Evolutionary conservation across 2,329 filamentous ascomycete species (phyloP).

Genomic region (Botrytis tulipae): DNA sequence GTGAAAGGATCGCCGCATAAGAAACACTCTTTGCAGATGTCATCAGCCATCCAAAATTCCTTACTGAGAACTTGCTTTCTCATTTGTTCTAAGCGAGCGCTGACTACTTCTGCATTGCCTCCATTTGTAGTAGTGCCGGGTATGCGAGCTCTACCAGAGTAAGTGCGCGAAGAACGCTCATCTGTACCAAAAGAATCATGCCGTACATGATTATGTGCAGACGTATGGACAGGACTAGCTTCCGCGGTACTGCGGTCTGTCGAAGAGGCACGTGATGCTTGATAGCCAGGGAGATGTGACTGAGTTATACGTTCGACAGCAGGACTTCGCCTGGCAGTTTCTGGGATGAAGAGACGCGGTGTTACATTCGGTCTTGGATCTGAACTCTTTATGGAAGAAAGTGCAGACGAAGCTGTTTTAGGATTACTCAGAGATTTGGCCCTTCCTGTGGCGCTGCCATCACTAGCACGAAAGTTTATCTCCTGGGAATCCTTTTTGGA

Average conservation of each 20-base stretch:
- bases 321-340: slow-evolving; percentile 38
- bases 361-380: slow-evolving; percentile 37
- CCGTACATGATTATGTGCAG: slow-evolving; percentile 56
- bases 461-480: slow-evolving; percentile 26
- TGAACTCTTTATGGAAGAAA: slow-evolving; percentile 35
- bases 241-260: slow-evolving; percentile 56
- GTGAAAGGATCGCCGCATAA: slow-evolving; percentile 87
- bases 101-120: slow-evolving; percentile 58
- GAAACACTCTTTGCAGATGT: slow-evolving; percentile 97
- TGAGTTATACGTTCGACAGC: slow-evolving; percentile 43
- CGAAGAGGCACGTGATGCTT: slow-evolving; percentile 56
- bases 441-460: slow-evolving; percentile 29
- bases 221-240: slow-evolving; percentile 56
- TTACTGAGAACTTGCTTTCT: slow-evolving; percentile 85
- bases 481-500: slow-evolving; percentile 15
- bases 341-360: slow-evolving; percentile 28
- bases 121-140: slow-evolving; percentile 57
- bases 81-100: slow-evolving; percentile 66
- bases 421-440: slow-evolving; percentile 35
- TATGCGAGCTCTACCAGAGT: slow-evolving; percentile 50
- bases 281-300: slow-evolving; percentile 46
- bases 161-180: slow-evolving; percentile 40
- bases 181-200: slow-evolving; percentile 56
- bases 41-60: slow-evolving; percentile 99
- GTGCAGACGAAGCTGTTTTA: slow-evolving; percentile 35